Conservation (phyloP, 2,329 filamentous ascomycete genomes). For the Metarhizium anisopliae region DNA sequence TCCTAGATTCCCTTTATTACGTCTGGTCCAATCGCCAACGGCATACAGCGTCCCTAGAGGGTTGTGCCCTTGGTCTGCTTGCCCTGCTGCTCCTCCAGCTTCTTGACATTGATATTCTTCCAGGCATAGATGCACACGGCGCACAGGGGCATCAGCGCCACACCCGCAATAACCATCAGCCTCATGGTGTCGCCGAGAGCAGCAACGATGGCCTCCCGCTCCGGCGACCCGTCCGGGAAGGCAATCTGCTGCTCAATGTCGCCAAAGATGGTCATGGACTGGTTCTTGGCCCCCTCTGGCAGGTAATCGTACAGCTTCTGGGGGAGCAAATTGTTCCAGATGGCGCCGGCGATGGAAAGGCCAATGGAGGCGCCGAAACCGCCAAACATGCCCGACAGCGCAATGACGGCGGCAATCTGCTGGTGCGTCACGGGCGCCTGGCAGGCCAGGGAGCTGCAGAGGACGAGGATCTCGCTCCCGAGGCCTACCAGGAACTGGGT, state of each 20-base stretch:
- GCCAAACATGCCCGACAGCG: constrained; percentile 48
- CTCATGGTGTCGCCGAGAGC: constrained; percentile 38
- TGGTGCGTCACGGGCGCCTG: constrained; percentile 41
- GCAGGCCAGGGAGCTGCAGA: constrained; percentile 26
- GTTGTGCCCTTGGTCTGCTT: constrained; percentile 25
- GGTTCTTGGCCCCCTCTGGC: constrained; percentile 24
- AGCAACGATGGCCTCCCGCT: constrained; percentile 45
- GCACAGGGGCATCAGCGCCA: constrained; percentile 25
- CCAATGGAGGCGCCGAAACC: constrained; percentile 50
- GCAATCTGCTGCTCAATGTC: constrained; percentile 42
- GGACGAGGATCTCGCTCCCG: neutral
- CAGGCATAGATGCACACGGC: constrained; percentile 26
- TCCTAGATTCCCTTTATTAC: too few species aligned
- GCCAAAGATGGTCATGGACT: constrained; percentile 30
- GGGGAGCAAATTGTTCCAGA: constrained; percentile 50
- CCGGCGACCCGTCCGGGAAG: constrained; percentile 36
- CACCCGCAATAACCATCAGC: constrained; percentile 32
- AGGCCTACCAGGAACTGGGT: constrained; percentile 37
- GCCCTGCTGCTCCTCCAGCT: constrained; percentile 16
- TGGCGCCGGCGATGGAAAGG: constrained; percentile 47
- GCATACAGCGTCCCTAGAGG: neutral
- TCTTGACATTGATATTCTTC: constrained; percentile 31
- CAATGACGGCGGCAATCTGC: constrained; percentile 46
- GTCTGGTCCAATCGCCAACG: too few species aligned
- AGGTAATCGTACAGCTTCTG: constrained; percentile 29